Conservation (phyloP, 257 asterid genomes). For the Ajuga chamaepitys region DNA sequence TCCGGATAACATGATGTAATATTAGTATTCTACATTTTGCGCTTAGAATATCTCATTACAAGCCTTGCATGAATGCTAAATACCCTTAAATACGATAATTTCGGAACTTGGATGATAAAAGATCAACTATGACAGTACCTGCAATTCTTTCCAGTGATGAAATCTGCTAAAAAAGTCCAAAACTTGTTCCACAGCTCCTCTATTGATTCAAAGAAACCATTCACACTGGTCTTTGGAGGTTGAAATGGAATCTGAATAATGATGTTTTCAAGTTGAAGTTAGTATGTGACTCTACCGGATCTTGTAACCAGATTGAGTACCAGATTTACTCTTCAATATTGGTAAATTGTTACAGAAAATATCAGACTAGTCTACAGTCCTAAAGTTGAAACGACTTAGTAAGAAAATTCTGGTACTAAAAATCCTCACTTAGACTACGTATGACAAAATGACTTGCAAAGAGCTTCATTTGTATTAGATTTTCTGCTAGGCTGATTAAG, state of each 20-base stretch:
- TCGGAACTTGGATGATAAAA: not conserved
- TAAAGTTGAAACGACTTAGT: no score
- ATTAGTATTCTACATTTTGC: no score
- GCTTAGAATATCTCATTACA: no score
- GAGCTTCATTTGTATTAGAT: no score
- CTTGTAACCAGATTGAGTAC: not conserved
- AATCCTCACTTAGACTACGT: no score
- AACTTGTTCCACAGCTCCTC: conserved; percentile 62
- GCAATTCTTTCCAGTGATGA: conserved; percentile 81
- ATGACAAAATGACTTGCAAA: no score
- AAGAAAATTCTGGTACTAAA: no score
- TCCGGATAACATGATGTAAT: no score
- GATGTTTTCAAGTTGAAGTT: not conserved
- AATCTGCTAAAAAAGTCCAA: conserved; percentile 50
- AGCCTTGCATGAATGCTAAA: not conserved
- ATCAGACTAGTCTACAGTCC: no score
- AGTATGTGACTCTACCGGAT: not conserved
- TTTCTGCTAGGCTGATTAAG: no score
- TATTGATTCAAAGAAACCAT: conserved; percentile 74
- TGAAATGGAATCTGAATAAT: conserved; percentile 65
- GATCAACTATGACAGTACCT: conserved; percentile 54
- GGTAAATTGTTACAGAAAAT: not conserved
- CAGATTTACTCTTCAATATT: not conserved
- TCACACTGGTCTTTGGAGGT: conserved; percentile 67
- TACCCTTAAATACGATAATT: not conserved